Conservation (phyloP, 2,329 filamentous ascomycete species). For the Talaromyces funiculosus region DNA sequence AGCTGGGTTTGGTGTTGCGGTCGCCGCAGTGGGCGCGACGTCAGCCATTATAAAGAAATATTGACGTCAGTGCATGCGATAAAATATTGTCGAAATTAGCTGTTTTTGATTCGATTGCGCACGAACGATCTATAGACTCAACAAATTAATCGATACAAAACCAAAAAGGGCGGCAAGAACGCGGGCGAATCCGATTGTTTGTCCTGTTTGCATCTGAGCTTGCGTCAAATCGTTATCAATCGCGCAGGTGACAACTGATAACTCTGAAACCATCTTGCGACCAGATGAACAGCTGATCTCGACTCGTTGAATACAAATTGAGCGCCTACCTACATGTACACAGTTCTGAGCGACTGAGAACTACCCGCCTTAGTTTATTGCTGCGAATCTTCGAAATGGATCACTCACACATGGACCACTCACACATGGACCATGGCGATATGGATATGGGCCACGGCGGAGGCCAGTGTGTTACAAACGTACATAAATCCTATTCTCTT, state of each 20-base stretch:
- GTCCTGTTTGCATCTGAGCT: conserved; percentile 29
- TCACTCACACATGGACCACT: conserved; percentile 42
- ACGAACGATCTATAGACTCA: not conserved
- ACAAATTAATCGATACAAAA: not conserved
- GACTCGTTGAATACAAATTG: not conserved
- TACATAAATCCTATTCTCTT: conserved; percentile 40
- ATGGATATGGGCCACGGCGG: conserved; percentile 48
- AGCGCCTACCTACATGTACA: not conserved
- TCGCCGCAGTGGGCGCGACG: conserved; percentile 4
- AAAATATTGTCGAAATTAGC: not conserved
- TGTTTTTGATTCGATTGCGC: not conserved
- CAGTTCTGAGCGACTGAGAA: not conserved
- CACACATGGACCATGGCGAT: conserved; percentile 41
- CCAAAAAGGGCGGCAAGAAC: not conserved
- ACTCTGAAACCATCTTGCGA: not conserved
- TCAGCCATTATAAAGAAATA: not conserved
- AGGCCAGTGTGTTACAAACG: conserved; percentile 82
- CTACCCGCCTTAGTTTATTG: not conserved
- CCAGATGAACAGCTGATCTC: not conserved
- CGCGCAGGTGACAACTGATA: not conserved
- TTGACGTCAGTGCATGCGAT: not conserved
- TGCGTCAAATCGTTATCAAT: not conserved
- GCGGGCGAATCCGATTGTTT: conserved; percentile 21
- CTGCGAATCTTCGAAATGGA: conserved; percentile 22
- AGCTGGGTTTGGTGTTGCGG: not conserved